These are phyloP conservation scores for Mentha longifolia DNA, from an alignment of 257 asterid species.

Conservation along the genomic window DNA sequence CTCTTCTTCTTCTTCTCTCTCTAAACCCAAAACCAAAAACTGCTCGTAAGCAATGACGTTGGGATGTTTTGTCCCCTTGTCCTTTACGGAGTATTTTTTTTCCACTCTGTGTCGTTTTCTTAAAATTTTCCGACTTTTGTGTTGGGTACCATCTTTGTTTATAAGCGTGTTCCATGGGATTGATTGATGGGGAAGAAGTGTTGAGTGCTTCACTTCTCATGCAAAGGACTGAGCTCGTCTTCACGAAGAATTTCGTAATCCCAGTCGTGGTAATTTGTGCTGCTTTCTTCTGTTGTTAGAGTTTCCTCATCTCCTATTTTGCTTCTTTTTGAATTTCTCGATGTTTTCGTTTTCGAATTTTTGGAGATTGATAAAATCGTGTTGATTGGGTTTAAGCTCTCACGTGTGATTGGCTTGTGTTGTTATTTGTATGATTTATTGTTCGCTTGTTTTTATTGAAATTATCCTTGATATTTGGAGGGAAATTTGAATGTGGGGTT, in stretches of 20 bases:
- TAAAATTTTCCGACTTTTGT: not conserved
- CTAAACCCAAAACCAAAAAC: not conserved
- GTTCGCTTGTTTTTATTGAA: not conserved
- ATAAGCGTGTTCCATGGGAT: slow-evolving; percentile 11
- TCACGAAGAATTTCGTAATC: slow-evolving; percentile 4
- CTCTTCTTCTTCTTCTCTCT: not conserved
- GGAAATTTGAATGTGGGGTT: slow-evolving; percentile 27
- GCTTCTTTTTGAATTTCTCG: not conserved
- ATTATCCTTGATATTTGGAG: slow-evolving; percentile 9
- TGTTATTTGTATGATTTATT: not conserved
- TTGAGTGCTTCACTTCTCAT: slow-evolving; percentile 29
- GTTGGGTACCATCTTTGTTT: not conserved
- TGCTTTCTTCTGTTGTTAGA: not conserved
- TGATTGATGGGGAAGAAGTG: slow-evolving; percentile 9
- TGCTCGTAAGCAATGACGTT: slow-evolving; percentile 55
- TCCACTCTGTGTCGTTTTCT: slow-evolving; percentile 31
- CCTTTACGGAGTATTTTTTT: not conserved
- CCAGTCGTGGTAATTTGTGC: not conserved
- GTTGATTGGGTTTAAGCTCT: slow-evolving; percentile 2
- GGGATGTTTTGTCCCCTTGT: slow-evolving; percentile 30
- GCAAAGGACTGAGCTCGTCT: slow-evolving; percentile 28
- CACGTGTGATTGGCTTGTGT: not conserved
- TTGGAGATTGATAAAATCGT: not conserved
- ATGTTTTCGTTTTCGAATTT: not conserved
- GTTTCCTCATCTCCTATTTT: not conserved